Base-by-base conservation (phyloP, 768 basidiomycete species). In the Pleurotus giganteus region DNA sequence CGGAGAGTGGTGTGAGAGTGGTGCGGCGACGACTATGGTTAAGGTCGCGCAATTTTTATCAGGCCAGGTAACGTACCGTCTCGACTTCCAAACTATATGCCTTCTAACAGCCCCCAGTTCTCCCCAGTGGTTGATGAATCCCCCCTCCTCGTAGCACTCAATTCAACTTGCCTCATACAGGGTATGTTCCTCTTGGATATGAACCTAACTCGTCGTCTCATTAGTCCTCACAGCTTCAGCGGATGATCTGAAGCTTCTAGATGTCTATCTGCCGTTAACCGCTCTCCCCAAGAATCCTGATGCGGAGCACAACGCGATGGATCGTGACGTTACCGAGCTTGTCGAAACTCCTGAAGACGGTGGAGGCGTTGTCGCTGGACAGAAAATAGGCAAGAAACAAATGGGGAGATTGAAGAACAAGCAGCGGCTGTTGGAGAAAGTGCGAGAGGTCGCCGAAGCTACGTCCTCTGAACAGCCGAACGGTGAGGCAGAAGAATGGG, bases 271-370 rank as follows among this genome's bases (percentile, higher is more conserved):
- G 2, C 72, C 76, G 47, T 72, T 90, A 26, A 67, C 71, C 0
- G 73, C 77, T 19, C 70, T 90, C 56, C 88, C 88, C 2, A 90
- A 90, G 63, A 74, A 77, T 55, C 65, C 72, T 17, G 77, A 81
- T 29, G 69, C 62, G 3, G 77, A 77, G 34, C 73, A 75, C 51
- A 75, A 77, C 47, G 70, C 69, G n/a, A 72, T 71, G 58, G 66
- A 68, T 37, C 66, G 67, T 3, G 70, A 69, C 8, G 59, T 51
- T 51, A 53, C 54, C n/a, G 58, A 64, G 7, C 56, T 63, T 23
- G 47, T 59, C 5, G 15, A 44, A 8, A 37, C 36, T 55, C 59
- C 49, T 41, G 59, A 60, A 43, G 53, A 36, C 21, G 34, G 26
- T 4, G 36, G 5, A 27, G 53, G 21, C 21, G 43, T 21, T 8